Evolutionary conservation across 371 early-diverging fungal genomes (phyloP), one percentile per base, ranked within the genome.

Genomic region (Parasitella parasitica): DNA sequence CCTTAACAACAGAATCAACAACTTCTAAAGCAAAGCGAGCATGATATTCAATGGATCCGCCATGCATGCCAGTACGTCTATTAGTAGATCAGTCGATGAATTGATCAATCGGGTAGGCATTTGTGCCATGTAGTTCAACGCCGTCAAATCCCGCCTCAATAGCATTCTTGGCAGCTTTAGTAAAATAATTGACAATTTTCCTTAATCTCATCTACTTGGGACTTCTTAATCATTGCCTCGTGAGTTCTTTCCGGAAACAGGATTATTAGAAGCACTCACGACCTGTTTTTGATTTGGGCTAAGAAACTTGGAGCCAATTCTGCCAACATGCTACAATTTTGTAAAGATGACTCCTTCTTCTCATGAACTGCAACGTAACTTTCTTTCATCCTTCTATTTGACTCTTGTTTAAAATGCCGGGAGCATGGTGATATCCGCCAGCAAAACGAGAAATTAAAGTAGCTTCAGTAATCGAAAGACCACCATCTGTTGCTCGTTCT

Each of bases 1-100:
- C 63, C 6, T 72, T 56, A 18, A 86, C 79, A 18, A 91, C 81
- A 2, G 70, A 74, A 18, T 64, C 60, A n/a, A 86, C 66, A 2
- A 80, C 71, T 57, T 91, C 91, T 2, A 88, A 35, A 12, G 83
- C 37, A 58, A 93, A 80, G 2, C 91, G 81, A 12, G 74, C 71
- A 24, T 92, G 82, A 74, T 92, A 91, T 60, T 91, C 89, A 34
- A 87, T 79, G 0, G 85, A 80, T 1, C 91, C 91, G 50, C 88
- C 90, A 66, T 93, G 95, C 28, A 82, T 61, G 18, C 61, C 61
- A 0, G 64, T 63, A 30, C 61, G 57, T 26, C 83, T 63, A 75
- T 95, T 95, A 32, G 85, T 76, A 18, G 41, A 53, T 9, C 57
- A 58, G 37, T 72, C 66, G 28, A 69, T 59, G 20, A 91, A 89